Percentiles rank a stretch among this genome's conserved stretches.
phyloP scores from a whole-genome alignment of 257 asterid species.

The Salvia splendens region DNA sequence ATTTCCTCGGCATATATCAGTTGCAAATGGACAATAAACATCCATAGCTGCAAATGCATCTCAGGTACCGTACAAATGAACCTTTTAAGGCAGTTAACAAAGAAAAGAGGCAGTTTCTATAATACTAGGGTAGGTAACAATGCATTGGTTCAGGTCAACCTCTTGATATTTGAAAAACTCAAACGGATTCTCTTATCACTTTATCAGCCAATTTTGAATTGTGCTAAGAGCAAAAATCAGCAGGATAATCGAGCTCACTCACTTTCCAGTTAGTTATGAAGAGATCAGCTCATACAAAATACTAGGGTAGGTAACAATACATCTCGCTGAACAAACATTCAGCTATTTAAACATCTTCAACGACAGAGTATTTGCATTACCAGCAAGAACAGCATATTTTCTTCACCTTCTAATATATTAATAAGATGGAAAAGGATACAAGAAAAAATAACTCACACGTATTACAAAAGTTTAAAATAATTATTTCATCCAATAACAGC shows the following conservation, averaged over 20 bases:
- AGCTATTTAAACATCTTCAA: neutral
- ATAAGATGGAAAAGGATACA: neutral
- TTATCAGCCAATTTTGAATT: neutral
- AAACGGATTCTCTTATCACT: neutral
- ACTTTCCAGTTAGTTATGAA: neutral
- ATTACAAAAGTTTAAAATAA: neutral
- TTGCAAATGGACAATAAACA: neutral
- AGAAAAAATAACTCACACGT: neutral
- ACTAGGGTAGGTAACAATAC: neutral
- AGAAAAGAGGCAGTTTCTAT: neutral
- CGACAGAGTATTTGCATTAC: too few species aligned
- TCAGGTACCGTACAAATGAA: neutral
- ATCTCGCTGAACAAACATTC: neutral
- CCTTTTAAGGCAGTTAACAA: neutral
- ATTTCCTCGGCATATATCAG: constrained; percentile 18
- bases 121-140: neutral
- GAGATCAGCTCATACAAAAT: neutral
- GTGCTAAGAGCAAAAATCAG: neutral
- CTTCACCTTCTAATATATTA: neutral
- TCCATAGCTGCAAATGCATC: constrained; percentile 17
- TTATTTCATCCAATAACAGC: constrained; percentile 8
- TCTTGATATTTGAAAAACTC: neutral
- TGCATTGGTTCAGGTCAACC: neutral
- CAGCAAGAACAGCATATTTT: constrained; percentile 12
- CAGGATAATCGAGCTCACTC: neutral